phyloP scores from a whole-genome alignment of 78 protist genomes.

The Dictyostelium citrinum region DNA sequence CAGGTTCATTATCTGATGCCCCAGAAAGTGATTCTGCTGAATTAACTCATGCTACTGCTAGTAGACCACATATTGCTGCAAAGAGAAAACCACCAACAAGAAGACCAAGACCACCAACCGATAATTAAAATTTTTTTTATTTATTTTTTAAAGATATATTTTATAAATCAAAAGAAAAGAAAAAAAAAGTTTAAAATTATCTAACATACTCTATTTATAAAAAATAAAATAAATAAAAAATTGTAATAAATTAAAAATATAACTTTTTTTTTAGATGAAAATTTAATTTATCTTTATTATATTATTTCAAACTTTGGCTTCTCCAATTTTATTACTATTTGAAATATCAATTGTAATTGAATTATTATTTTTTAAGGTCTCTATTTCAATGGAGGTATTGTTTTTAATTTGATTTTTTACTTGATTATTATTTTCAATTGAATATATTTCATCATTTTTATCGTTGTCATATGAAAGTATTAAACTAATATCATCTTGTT shows the following conservation, averaged over 20 bases:
- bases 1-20: conserved; percentile 30
- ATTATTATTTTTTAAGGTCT: not conserved
- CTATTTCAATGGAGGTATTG: not conserved
- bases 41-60: conserved; percentile 42
- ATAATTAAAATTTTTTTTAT: not conserved
- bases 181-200: not conserved
- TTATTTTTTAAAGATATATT: not conserved
- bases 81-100: conserved; percentile 74
- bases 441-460: not conserved
- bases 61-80: conserved; percentile 41
- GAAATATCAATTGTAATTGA: not conserved
- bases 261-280: not conserved
- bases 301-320: not conserved
- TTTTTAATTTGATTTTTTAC: not conserved
- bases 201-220: not conserved
- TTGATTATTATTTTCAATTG: not conserved
- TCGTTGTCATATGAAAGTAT: not conserved
- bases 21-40: conserved; percentile 43
- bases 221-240: not conserved
- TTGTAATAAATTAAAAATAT: not conserved
- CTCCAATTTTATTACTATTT: not conserved
- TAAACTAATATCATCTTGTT: not conserved
- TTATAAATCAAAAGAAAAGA: not conserved
- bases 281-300: not conserved
- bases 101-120: conserved; percentile 69